Evolutionary conservation across 306 rosid genomes (phyloP).

Genomic region (Corylus heterophylla): DNA sequence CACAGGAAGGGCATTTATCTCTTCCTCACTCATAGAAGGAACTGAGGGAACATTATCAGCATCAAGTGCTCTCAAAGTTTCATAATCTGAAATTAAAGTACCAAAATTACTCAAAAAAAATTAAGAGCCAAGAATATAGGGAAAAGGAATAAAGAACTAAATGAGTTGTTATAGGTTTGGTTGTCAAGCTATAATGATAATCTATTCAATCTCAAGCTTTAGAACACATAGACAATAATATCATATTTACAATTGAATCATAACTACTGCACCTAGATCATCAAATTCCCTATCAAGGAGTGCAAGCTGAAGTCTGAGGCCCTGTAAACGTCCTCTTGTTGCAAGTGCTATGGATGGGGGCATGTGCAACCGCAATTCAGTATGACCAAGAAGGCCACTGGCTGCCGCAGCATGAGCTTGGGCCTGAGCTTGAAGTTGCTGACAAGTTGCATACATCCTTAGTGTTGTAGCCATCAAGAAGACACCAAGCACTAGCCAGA

Average conservation of each 20-base stretch:
- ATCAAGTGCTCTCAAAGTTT: constrained; percentile 82
- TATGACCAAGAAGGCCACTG: constrained; percentile 85
- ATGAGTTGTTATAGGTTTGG: not conserved
- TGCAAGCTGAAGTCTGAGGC: constrained; percentile 97
- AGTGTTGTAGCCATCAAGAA: constrained; percentile 93
- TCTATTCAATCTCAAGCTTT: not conserved
- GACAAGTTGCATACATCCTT: constrained; percentile 98
- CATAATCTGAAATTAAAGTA: constrained; percentile 56
- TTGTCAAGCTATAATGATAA: not conserved
- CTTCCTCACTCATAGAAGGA: constrained; percentile 84
- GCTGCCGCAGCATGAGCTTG: constrained; percentile 90
- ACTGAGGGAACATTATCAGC: constrained; percentile 73
- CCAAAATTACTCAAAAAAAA: not conserved
- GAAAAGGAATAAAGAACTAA: not conserved
- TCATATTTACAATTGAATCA: not conserved
- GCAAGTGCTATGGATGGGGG: constrained; percentile 90
- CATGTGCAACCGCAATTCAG: constrained; percentile 86
- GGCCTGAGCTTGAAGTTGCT: constrained; percentile 96
- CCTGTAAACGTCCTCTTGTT: constrained; percentile 88
- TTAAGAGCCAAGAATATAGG: not conserved
- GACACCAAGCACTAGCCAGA: constrained; percentile 96
- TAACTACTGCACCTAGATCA: constrained; percentile 63
- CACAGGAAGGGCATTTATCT: constrained; percentile 86
- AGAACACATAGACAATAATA: not conserved
- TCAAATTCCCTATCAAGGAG: constrained; percentile 98